Percentiles rank a stretch among this genome's conserved stretches.
Conservation (phyloP, 305 asterid genomes). For the Ilex paraguariensis region DNA sequence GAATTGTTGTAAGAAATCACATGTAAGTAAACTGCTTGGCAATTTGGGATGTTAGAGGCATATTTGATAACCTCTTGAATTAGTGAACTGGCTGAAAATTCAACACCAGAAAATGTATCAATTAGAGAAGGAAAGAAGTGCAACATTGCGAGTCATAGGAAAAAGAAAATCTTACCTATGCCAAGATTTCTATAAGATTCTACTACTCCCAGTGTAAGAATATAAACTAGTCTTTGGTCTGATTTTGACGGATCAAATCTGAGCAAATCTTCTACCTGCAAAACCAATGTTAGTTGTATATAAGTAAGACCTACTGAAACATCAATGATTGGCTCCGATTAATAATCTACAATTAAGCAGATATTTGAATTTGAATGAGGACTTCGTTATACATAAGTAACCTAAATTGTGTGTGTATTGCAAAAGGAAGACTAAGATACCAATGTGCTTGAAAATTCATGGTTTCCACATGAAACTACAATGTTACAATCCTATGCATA, state of each 20-base stretch:
- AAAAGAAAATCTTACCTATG: slow-evolving; percentile 47
- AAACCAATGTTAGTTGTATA: slow-evolving; percentile 6
- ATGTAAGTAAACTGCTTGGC: slow-evolving; percentile 86
- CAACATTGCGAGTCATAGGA: slow-evolving; percentile 2
- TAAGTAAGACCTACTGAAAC: not conserved
- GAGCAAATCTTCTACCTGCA: slow-evolving; percentile 76
- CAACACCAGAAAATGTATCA: slow-evolving; percentile 17
- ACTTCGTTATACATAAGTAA: not conserved
- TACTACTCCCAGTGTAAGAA: slow-evolving; percentile 85
- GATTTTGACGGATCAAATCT: slow-evolving; percentile 60
- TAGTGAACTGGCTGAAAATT: slow-evolving; percentile 71
- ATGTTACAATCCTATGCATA: too few species aligned
- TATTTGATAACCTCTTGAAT: slow-evolving; percentile 72
- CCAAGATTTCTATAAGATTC: slow-evolving; percentile 82
- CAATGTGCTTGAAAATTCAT: too few species aligned
- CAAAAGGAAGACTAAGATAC: slow-evolving; percentile 4
- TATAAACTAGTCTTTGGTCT: slow-evolving; percentile 68
- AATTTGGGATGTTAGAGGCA: slow-evolving; percentile 59
- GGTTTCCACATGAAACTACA: too few species aligned
- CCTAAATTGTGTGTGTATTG: not conserved
- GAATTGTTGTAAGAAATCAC: slow-evolving; percentile 90
- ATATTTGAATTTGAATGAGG: slow-evolving; percentile 10
- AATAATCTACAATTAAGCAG: not conserved
- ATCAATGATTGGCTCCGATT: too few species aligned
- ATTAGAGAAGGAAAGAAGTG: slow-evolving; percentile 3